These are phyloP conservation scores for Phytophthora lateralis DNA, from an alignment of 352 stramenopile genomes.

Conservation along the genomic window DNA sequence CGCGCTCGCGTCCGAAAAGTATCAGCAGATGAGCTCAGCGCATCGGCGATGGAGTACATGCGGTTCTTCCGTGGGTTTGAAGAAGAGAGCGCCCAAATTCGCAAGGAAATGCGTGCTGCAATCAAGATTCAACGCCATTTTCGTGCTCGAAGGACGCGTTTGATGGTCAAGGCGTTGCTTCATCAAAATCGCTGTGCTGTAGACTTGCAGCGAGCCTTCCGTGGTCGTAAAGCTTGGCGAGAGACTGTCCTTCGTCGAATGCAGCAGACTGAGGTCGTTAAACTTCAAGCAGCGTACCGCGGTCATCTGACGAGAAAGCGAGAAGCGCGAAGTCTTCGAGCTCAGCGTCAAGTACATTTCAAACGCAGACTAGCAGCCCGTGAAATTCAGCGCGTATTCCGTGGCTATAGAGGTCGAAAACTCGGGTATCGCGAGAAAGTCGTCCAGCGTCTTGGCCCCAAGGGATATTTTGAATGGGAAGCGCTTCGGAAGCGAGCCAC, in stretches of 20 bases:
- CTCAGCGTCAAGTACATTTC: slow-evolving; percentile 30
- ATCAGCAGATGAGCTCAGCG: slow-evolving; percentile 40
- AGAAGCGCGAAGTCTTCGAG: slow-evolving; percentile 32
- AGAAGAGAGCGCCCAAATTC: slow-evolving; percentile 56
- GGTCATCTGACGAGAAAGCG: slow-evolving; percentile 40
- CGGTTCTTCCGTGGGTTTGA: slow-evolving; percentile 74
- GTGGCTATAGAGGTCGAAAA: slow-evolving; percentile 51
- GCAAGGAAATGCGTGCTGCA: slow-evolving; percentile 51
- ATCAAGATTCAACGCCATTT: slow-evolving; percentile 72
- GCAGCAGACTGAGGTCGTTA: slow-evolving; percentile 44
- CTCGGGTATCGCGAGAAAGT: slow-evolving; percentile 50
- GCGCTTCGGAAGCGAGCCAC: slow-evolving; percentile 32
- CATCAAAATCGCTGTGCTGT: slow-evolving; percentile 65
- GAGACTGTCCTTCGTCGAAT: slow-evolving; percentile 37
- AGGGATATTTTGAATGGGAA: slow-evolving; percentile 72
- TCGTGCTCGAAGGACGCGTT: slow-evolving; percentile 46
- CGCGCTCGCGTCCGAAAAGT: slow-evolving; percentile 63
- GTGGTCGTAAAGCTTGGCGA: slow-evolving; percentile 52
- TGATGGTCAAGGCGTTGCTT: slow-evolving; percentile 51
- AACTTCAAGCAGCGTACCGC: slow-evolving; percentile 59
- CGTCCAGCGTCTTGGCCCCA: slow-evolving; percentile 50
- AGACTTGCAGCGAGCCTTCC: slow-evolving; percentile 70
- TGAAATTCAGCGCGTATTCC: slow-evolving; percentile 62
- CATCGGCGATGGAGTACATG: slow-evolving; percentile 75
- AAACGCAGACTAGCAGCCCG: slow-evolving; percentile 35